Conservation (phyloP, 2,329 filamentous ascomycete genomes). For the Leptographium wingfieldii region DNA sequence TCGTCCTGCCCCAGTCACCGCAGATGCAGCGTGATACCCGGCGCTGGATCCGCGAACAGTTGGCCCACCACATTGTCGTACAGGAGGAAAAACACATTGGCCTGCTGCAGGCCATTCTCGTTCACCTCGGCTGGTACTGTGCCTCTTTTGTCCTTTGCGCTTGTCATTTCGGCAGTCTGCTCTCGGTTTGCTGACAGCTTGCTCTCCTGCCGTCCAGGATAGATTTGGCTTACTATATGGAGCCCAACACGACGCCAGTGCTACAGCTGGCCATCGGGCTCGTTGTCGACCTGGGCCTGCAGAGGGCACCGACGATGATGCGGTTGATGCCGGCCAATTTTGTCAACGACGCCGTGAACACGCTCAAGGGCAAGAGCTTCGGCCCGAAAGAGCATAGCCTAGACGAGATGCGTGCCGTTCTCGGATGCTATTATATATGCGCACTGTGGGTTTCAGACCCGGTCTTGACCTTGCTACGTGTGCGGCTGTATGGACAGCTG, state of each 20-base stretch:
- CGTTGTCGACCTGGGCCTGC: constrained; percentile 25
- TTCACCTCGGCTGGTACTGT: constrained; percentile 25
- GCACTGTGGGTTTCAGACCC: neutral
- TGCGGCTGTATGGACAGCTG: neutral
- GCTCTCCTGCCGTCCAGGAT: constrained; percentile 17
- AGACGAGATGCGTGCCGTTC: constrained; percentile 25
- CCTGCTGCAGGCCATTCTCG: constrained; percentile 25
- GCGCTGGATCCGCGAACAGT: constrained; percentile 23
- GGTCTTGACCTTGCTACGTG: neutral
- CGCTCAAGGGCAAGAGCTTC: constrained; percentile 4
- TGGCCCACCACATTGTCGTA: constrained; percentile 25
- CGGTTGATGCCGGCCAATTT: constrained; percentile 17
- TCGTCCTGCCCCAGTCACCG: constrained; percentile 19
- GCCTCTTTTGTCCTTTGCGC: neutral
- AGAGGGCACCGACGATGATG: constrained; percentile 16
- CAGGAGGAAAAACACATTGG: constrained; percentile 22
- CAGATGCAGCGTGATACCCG: constrained; percentile 20
- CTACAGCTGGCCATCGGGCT: constrained; percentile 26
- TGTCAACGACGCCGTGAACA: constrained; percentile 20
- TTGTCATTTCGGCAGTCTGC: neutral
- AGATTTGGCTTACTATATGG: constrained; percentile 26
- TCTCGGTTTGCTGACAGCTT: neutral
- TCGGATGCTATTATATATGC: constrained; percentile 27
- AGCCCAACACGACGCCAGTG: constrained; percentile 23
- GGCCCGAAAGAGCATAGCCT: constrained; percentile 16